A percentile compares a stretch with the other conserved stretches of the same genome.
Conservation (phyloP, 73 alveolate genomes). For the Tetrahymena thermophila region DNA sequence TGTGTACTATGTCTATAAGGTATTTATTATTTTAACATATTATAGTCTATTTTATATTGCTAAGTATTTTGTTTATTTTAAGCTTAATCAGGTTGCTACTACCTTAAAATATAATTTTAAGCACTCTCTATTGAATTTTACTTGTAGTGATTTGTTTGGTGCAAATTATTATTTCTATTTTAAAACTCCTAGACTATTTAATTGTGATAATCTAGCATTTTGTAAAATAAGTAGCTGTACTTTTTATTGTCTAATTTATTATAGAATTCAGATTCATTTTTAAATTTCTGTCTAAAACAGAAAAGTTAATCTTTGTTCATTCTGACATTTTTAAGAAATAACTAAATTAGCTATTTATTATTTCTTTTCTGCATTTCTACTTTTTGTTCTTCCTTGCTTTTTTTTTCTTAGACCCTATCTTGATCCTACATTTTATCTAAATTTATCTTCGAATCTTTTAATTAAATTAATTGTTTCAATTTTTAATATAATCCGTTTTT, state of each 20-base stretch:
- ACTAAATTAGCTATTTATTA: not conserved
- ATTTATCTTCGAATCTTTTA: not conserved
- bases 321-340: not conserved
- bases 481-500: not conserved
- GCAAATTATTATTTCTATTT: not conserved
- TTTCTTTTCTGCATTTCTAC: not conserved
- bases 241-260: not conserved
- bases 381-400: not conserved
- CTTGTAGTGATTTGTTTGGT: not conserved
- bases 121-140: not conserved
- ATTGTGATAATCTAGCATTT: not conserved
- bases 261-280: not conserved
- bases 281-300: not conserved
- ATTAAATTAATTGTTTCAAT: too few relatives aligned
- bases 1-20: not conserved
- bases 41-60: not conserved
- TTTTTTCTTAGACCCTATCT: not conserved
- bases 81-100: not conserved
- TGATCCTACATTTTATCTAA: not conserved
- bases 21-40: not conserved
- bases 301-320: not conserved
- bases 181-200: not conserved
- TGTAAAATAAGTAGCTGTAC: not conserved
- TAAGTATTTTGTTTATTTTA: not conserved
- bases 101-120: not conserved